Evolutionary conservation across 805 yeast genomes (phyloP), one percentile per base, ranked within the genome.

Genomic region (Pichia manshurica): DNA sequence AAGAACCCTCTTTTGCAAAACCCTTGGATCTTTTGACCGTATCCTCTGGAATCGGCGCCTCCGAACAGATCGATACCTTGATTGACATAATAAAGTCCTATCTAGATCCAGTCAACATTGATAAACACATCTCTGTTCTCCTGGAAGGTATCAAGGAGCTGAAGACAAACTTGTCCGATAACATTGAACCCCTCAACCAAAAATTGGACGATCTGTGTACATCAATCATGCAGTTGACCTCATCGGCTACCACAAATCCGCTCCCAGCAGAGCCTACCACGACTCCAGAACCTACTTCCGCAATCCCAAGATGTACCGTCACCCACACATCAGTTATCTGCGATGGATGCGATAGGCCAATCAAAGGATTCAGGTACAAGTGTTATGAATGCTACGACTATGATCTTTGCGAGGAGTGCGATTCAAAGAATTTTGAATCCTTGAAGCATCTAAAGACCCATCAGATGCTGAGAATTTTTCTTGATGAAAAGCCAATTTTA

Each of bases 371-470:
- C 6, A 67, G 84, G 43, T 79, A 69, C 55, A 69, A 71, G 39
- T 79, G 84, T 59, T 52, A 71, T 22, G 72, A 77, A 28, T 79
- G 84, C 55, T 57, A 58, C 3, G 77, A 79, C 56, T 77, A 66
- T 56, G 84, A 79, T 56, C 59, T 79, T 45, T 79, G 84, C 56
- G 69, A 69, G 42, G 39, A 53, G 7, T 72, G 77, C 56, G 75
- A 72, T 49, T 44, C 53, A 1, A 46, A 49, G 9, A 55, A 54
- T 22, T 36, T 44, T 22, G 58, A 50, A 40, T 39, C 37, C 4
- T 10, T 21, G 8, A 28, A 34, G 10, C 69, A 65, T 48, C 41
- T 41, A 1, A 40, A 38, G 4, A 39, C 48, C 31, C 70, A 66
- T 50, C 59, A 57, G 20, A 46, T 65, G 59, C 29, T 60, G 13